These are phyloP conservation scores for Alternaria sp. DNA, from an alignment of 2,329 filamentous ascomycete species.

Conservation along the genomic window DNA sequence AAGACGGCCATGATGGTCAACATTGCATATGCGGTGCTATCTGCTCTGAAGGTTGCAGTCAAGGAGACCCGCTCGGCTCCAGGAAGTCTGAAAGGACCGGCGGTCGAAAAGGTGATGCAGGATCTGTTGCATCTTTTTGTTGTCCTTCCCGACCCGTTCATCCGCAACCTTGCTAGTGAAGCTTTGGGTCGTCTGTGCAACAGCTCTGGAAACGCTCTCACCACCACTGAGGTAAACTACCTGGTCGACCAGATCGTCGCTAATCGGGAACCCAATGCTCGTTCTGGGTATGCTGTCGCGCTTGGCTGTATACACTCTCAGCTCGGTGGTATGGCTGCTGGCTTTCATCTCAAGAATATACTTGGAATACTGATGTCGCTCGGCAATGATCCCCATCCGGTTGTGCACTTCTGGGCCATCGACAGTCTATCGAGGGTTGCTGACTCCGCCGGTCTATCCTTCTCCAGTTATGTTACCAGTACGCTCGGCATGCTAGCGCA, in stretches of 20 bases:
- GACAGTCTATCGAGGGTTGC: constrained; percentile 86
- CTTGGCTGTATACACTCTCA: constrained; percentile 93
- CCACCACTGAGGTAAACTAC: constrained; percentile 86
- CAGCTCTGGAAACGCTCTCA: constrained; percentile 84
- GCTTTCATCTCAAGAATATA: constrained; percentile 95
- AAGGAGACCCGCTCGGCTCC: constrained; percentile 76
- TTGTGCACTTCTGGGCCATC: constrained; percentile 95
- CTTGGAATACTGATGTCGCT: constrained; percentile 98
- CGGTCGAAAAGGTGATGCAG: constrained; percentile 75
- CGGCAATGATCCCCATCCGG: constrained; percentile 91
- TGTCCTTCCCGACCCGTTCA: constrained; percentile 80
- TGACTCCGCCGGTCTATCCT: constrained; percentile 90
- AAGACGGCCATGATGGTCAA: constrained; percentile 93
- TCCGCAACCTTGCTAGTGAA: constrained; percentile 84
- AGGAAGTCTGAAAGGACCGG: constrained; percentile 74
- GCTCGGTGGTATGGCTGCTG: constrained; percentile 96
- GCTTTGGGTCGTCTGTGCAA: constrained; percentile 86
- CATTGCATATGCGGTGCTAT: constrained; percentile 79
- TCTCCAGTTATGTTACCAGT: constrained; percentile 86
- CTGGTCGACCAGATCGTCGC: constrained; percentile 92
- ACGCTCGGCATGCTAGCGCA: constrained; percentile 94
- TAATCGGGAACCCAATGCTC: constrained; percentile 89
- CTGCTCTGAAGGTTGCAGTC: constrained; percentile 80
- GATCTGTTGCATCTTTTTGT: constrained; percentile 80
- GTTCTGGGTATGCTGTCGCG: constrained; percentile 93